phyloP scores from a whole-genome alignment of 352 stramenopile species.

The Blastocystis sp. region DNA sequence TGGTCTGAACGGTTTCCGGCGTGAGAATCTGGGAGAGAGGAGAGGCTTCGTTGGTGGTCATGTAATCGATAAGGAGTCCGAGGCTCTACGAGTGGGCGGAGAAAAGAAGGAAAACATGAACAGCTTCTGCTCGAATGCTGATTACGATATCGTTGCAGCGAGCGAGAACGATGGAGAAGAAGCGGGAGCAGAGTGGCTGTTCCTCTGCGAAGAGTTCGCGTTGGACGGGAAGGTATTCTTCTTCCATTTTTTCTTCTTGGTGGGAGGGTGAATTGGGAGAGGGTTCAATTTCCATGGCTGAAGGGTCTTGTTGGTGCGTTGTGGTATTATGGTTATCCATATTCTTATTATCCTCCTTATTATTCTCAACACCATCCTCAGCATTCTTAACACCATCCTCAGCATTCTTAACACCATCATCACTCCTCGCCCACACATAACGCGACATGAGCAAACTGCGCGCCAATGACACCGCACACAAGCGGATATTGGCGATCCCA shows the following conservation, averaged over 20 bases:
- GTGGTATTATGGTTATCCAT: too few relatives aligned
- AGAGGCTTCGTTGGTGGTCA: neutral
- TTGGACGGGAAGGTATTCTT: neutral
- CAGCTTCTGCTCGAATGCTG: slow-evolving; percentile 29
- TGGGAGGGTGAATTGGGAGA: too few relatives aligned
- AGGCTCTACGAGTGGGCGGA: neutral
- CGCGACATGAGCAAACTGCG: neutral
- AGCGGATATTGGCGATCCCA: slow-evolving; percentile 38
- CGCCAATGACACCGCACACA: slow-evolving; percentile 16
- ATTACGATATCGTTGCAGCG: slow-evolving; percentile 50
- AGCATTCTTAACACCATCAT: neutral
- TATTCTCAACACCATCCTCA: neutral
- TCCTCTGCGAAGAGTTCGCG: slow-evolving; percentile 42
- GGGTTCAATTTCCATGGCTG: too few relatives aligned
- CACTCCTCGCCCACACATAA: neutral
- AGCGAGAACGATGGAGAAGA: slow-evolving; percentile 6
- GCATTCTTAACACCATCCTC: neutral
- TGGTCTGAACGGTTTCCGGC: neutral
- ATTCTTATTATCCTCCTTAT: neutral
- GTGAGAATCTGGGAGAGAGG: neutral
- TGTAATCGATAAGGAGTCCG: neutral
- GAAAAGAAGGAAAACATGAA: neutral
- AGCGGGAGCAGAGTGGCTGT: slow-evolving; percentile 25
- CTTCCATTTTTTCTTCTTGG: neutral
- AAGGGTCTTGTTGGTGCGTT: too few relatives aligned